Evolutionary conservation across 116 monocot species (phyloP).

Genomic region (Cymodocea nodosa): DNA sequence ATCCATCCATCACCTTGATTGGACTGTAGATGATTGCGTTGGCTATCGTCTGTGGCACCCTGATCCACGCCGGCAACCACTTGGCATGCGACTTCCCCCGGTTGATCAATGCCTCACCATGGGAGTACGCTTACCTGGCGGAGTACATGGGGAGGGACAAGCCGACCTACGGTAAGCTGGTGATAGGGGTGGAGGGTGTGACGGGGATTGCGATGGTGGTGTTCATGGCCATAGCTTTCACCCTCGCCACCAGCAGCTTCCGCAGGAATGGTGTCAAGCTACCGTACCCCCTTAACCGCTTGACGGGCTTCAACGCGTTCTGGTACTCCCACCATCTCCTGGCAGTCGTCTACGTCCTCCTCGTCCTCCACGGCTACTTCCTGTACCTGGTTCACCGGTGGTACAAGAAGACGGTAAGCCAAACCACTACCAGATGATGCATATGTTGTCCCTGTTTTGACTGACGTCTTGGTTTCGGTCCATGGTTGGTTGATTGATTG

Average conservation of each 20-base stretch:
- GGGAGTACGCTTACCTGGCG: conserved; percentile 21
- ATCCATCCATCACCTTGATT: too few relatives aligned
- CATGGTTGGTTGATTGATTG: too few relatives aligned
- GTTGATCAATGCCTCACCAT: conserved; percentile 33
- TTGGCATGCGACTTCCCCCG: conserved; percentile 77
- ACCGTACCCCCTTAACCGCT: conserved; percentile 43
- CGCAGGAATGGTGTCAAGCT: conserved; percentile 41
- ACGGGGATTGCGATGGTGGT: conserved; percentile 74
- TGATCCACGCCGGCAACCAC: conserved; percentile 74
- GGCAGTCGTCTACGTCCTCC: conserved; percentile 57
- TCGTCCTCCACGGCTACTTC: conserved; percentile 63
- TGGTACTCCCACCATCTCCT: conserved; percentile 97
- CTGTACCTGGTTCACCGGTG: conserved; percentile 55
- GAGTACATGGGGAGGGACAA: conserved; percentile 27
- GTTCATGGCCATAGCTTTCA: conserved; percentile 71
- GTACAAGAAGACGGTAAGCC: conserved; percentile 56
- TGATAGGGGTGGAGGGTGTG: conserved; percentile 43
- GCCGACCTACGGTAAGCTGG: conserved; percentile 45
- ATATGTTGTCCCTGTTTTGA: too few relatives aligned
- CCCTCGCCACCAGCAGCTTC: conserved; percentile 62
- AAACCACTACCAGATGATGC: not conserved
- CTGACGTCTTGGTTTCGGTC: too few relatives aligned
- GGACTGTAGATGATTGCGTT: not conserved
- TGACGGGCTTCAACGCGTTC: conserved; percentile 83
- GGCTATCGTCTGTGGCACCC: conserved; percentile 47